A percentile compares a stretch with the other conserved stretches of the same genome.
Evolutionary conservation across 1,284 basidiomycete species (phyloP).

Genomic region (Gymnopus androsaceus): DNA sequence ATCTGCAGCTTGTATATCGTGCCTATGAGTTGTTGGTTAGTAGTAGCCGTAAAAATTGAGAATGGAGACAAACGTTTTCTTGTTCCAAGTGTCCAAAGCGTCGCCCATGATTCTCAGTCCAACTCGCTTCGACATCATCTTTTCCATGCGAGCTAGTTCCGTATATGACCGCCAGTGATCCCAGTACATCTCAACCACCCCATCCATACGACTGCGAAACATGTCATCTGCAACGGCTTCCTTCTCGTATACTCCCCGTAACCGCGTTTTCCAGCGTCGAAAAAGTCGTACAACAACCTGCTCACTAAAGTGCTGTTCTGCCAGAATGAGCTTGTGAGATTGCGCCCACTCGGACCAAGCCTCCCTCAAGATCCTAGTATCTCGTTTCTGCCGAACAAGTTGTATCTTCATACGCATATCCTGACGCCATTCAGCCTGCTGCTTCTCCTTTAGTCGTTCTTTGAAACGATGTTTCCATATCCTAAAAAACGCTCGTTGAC

Average conservation of each 20-base stretch:
- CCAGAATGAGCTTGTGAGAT: slow-evolving; percentile 46
- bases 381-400: slow-evolving; percentile 52
- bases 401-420: slow-evolving; percentile 72
- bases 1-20: slow-evolving; percentile 44
- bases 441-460: slow-evolving; percentile 35
- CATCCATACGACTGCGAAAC: slow-evolving; percentile 36
- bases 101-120: slow-evolving; percentile 48
- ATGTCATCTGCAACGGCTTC: slow-evolving; percentile 53
- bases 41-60: slow-evolving; percentile 5
- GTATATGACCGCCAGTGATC: slow-evolving; percentile 53
- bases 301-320: slow-evolving; percentile 49
- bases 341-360: slow-evolving; percentile 67
- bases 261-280: slow-evolving; percentile 50
- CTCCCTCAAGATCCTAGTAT: slow-evolving; percentile 49
- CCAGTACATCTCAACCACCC: slow-evolving; percentile 46
- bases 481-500: slow-evolving; percentile 41
- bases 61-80: slow-evolving; percentile 47
- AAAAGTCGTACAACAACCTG: slow-evolving; percentile 46
- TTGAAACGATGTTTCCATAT: slow-evolving; percentile 54
- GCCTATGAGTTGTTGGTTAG: slow-evolving; percentile 35
- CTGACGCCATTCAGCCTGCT: slow-evolving; percentile 59
- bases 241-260: slow-evolving; percentile 42
- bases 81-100: slow-evolving; percentile 56
- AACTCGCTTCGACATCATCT: slow-evolving; percentile 42
- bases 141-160: slow-evolving; percentile 46